These are phyloP conservation scores for Aureobasidium sp. DNA, from an alignment of 2,329 filamentous ascomycete species.

Conservation along the genomic window DNA sequence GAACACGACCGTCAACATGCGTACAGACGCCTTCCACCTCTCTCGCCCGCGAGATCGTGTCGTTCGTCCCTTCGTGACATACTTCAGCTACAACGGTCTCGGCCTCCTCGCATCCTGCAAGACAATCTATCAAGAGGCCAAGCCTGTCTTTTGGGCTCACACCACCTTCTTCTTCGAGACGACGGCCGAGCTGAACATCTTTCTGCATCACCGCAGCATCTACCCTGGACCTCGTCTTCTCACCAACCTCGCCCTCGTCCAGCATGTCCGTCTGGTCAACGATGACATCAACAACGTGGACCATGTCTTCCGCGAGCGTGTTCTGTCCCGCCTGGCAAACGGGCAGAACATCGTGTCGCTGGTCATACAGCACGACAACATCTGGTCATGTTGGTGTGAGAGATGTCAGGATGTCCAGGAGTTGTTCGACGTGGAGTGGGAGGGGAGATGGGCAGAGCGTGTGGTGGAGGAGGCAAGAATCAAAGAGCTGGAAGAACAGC, in stretches of 20 bases:
- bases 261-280: not conserved
- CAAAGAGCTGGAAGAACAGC: not conserved
- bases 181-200: not conserved
- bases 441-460: not conserved
- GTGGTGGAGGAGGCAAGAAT: not conserved
- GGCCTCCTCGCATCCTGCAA: not conserved
- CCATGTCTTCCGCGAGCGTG: not conserved
- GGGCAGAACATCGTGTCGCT: not conserved
- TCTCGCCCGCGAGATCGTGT: not conserved
- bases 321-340: not conserved
- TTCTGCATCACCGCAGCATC: not conserved
- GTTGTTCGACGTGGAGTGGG: not conserved
- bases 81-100: not conserved
- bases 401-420: not conserved
- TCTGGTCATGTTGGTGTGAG: not conserved
- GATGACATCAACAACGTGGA: not conserved
- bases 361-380: not conserved
- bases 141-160: not conserved
- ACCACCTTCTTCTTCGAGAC: not conserved
- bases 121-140: not conserved
- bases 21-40: not conserved
- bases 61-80: not conserved
- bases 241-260: not conserved
- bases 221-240: not conserved
- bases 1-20: not conserved